Evolutionary conservation across 495 filamentous ascomycete species (phyloP).

Genomic region (Glarea lozoyensis): DNA sequence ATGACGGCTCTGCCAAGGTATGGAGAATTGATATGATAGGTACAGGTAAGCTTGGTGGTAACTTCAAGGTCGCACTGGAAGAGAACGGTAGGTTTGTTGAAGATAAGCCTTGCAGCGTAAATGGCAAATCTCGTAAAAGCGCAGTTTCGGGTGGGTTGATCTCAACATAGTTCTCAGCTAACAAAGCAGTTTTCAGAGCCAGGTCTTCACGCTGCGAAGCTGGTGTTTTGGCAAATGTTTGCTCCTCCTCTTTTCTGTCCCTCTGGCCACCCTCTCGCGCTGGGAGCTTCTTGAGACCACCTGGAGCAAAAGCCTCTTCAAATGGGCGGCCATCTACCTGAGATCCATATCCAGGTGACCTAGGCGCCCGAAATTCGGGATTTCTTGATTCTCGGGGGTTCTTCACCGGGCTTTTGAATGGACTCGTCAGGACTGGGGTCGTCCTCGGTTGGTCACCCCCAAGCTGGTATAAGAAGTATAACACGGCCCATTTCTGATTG

Average conservation of each 20-base stretch:
- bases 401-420: slow-evolving; percentile 22
- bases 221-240: slow-evolving; percentile 14
- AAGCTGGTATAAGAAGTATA: slow-evolving; percentile 81
- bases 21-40: slow-evolving; percentile 85
- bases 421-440: slow-evolving; percentile 17
- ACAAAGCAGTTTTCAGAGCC: slow-evolving; percentile 38
- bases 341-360: slow-evolving; percentile 17
- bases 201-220: slow-evolving; percentile 27
- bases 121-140: slow-evolving; percentile 86
- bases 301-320: slow-evolving; percentile 46
- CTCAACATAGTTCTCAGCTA: slow-evolving; percentile 41
- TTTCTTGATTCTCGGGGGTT: slow-evolving; percentile 2
- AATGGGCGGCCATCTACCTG: slow-evolving; percentile 31
- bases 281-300: slow-evolving; percentile 30
- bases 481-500: slow-evolving; percentile 91
- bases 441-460: slow-evolving; percentile 40
- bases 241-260: slow-evolving; percentile 19
- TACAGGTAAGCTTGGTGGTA: slow-evolving; percentile 71
- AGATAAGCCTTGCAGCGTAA: slow-evolving; percentile 87
- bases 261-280: slow-evolving; percentile 14
- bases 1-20: slow-evolving; percentile 82
- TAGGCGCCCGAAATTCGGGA: slow-evolving; percentile 5
- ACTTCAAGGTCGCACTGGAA: slow-evolving; percentile 51
- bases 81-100: slow-evolving; percentile 74
- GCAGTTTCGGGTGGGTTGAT: slow-evolving; percentile 54